A percentile compares a stretch with the other conserved stretches of the same genome.
Evolutionary conservation across 2,329 filamentous ascomycete genomes (phyloP).

Genomic region (Neofusicoccum umdonicola): DNA sequence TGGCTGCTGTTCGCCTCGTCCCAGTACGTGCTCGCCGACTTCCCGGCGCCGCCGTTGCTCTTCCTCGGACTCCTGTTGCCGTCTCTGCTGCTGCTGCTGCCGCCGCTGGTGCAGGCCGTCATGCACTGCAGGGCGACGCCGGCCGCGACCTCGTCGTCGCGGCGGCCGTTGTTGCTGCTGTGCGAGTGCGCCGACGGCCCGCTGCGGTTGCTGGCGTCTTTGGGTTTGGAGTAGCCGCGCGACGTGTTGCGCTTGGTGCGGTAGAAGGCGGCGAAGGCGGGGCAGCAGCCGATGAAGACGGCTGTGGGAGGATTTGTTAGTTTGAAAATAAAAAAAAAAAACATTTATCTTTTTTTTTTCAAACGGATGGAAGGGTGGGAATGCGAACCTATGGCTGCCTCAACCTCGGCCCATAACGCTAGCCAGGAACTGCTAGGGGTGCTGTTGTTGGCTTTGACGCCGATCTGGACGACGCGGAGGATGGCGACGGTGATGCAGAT

Average conservation of each 20-base stretch:
- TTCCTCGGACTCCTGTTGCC: background rate
- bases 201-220: background rate
- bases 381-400: conserved; percentile 33
- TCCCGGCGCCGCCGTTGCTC: background rate
- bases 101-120: background rate
- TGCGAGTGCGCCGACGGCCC: background rate
- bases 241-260: conserved; percentile 19
- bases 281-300: conserved; percentile 29
- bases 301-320: conserved; percentile 16
- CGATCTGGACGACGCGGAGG: conserved; percentile 34
- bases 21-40: conserved; percentile 3
- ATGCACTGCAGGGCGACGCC: background rate
- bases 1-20: background rate
- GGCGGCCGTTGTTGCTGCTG: background rate
- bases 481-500: conserved; percentile 28
- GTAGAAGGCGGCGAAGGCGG: conserved; percentile 22
- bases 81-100: background rate
- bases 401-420: conserved; percentile 37
- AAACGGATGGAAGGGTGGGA: conserved; percentile 21
- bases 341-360: background rate
- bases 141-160: background rate
- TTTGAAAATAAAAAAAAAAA: too few relatives aligned
- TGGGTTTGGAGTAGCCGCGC: conserved; percentile 22
- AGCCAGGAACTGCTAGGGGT: conserved; percentile 37
- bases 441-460: conserved; percentile 25